Evolutionary conservation across 73 alveolate species (phyloP).

Genomic region (Tetrahymena elliotti): DNA sequence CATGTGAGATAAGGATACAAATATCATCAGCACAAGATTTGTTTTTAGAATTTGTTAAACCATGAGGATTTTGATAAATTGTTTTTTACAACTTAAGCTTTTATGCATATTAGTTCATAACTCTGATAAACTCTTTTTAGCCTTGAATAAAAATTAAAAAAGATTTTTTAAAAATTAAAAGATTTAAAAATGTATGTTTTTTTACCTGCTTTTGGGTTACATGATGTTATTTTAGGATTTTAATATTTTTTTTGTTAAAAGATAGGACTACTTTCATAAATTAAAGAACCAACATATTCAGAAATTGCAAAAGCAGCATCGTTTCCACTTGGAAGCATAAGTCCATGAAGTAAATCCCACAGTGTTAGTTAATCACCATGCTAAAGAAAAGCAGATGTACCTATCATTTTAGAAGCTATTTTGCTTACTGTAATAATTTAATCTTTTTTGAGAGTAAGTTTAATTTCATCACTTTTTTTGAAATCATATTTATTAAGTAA

Average conservation of each 20-base stretch:
- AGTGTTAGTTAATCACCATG: conserved; percentile 19
- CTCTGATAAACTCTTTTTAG: not conserved
- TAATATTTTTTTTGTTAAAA: not conserved
- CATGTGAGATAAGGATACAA: conserved; percentile 12
- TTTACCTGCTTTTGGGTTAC: not conserved
- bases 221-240: not conserved
- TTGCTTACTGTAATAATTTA: not conserved
- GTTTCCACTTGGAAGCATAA: conserved; percentile 42
- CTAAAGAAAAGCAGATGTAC: conserved; percentile 33
- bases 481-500: not conserved
- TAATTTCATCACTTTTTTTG: not conserved
- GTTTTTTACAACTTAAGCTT: conserved; percentile 10
- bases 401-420: conserved; percentile 57
- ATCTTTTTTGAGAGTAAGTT: not conserved
- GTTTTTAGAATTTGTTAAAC: conserved; percentile 16
- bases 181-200: not conserved
- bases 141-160: not conserved
- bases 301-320: conserved; percentile 45
- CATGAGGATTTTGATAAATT: conserved; percentile 57
- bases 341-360: conserved; percentile 26
- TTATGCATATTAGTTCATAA: conserved; percentile 25
- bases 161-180: not conserved
- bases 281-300: conserved; percentile 4
- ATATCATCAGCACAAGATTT: conserved; percentile 51
- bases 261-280: conserved; percentile 4